Conservation (phyloP, 1,284 basidiomycete genomes). For the Sparassis latifolia region DNA sequence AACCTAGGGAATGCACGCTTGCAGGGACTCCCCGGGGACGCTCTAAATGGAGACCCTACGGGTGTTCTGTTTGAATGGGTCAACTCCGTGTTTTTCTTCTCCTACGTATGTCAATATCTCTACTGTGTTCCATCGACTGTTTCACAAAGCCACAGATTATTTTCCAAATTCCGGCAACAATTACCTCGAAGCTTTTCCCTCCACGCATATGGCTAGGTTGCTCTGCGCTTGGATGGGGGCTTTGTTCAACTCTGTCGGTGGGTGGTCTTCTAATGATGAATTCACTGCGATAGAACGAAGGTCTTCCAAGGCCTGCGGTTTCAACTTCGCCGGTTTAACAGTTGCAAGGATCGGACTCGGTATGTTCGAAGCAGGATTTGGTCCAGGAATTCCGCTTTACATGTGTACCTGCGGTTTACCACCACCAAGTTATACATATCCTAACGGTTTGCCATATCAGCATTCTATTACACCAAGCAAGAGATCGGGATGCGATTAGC, state of each 20-base stretch:
- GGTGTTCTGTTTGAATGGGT: constrained; percentile 69
- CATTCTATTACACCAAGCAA: constrained; percentile 68
- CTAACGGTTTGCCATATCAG: constrained; percentile 26
- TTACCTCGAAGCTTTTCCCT: constrained; percentile 59
- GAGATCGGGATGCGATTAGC: constrained; percentile 71
- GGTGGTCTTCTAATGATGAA: constrained; percentile 5
- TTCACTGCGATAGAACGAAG: not conserved
- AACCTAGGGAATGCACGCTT: constrained; percentile 74
- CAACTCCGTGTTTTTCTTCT: constrained; percentile 69
- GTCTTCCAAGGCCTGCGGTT: constrained; percentile 43
- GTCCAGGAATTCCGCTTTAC: constrained; percentile 68
- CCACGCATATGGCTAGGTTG: constrained; percentile 62
- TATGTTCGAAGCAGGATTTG: constrained; percentile 69
- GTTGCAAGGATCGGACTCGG: constrained; percentile 57
- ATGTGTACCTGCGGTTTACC: constrained; percentile 39
- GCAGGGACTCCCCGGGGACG: constrained; percentile 59
- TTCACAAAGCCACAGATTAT: constrained; percentile 41
- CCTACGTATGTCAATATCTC: constrained; percentile 45
- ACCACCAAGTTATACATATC: too few relatives aligned
- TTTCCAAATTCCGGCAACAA: constrained; percentile 59
- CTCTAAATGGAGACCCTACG: constrained; percentile 59
- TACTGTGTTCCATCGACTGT: not conserved
- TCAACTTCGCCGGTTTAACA: constrained; percentile 51
- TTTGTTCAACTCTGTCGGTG: constrained; percentile 66
- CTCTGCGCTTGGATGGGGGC: constrained; percentile 64